These are phyloP conservation scores for Phytophthora macrochlamydospora DNA, from an alignment of 352 stramenopile species.

Conservation along the genomic window DNA sequence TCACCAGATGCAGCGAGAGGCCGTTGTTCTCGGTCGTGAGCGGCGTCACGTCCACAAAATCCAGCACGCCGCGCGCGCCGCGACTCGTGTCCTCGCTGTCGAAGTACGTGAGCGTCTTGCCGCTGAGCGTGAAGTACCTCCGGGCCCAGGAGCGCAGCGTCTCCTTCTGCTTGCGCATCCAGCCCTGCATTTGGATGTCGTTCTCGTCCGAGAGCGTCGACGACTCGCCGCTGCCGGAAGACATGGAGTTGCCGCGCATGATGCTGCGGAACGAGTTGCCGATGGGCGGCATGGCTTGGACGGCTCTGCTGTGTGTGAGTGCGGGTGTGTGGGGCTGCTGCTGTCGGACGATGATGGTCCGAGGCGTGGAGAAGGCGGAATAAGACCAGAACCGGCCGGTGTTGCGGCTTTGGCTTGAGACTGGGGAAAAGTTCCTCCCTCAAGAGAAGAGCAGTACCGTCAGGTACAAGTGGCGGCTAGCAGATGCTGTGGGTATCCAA, in stretches of 20 bases:
- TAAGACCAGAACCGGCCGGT: constrained; percentile 23
- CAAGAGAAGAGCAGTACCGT: constrained; percentile 4
- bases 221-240: constrained; percentile 45
- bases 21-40: constrained; percentile 81
- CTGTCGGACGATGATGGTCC: constrained; percentile 3
- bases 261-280: constrained; percentile 65
- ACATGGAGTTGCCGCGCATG: constrained; percentile 68
- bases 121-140: constrained; percentile 77
- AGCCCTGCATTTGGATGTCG: constrained; percentile 82
- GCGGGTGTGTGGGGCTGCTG: neutral
- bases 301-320: neutral
- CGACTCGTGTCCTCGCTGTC: constrained; percentile 78
- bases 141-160: constrained; percentile 71
- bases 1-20: constrained; percentile 65
- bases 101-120: constrained; percentile 78
- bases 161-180: constrained; percentile 88
- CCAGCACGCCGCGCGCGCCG: constrained; percentile 61
- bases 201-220: constrained; percentile 65
- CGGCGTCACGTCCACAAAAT: constrained; percentile 71
- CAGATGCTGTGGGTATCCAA: neutral
- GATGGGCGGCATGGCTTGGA: constrained; percentile 47
- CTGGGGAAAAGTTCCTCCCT: neutral
- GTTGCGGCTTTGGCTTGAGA: constrained; percentile 1
- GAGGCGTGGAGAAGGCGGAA: neutral
- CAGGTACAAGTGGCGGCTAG: neutral